Conservation (phyloP, 2,329 filamentous ascomycete genomes). For the Aaosphaeria arxii region DNA sequence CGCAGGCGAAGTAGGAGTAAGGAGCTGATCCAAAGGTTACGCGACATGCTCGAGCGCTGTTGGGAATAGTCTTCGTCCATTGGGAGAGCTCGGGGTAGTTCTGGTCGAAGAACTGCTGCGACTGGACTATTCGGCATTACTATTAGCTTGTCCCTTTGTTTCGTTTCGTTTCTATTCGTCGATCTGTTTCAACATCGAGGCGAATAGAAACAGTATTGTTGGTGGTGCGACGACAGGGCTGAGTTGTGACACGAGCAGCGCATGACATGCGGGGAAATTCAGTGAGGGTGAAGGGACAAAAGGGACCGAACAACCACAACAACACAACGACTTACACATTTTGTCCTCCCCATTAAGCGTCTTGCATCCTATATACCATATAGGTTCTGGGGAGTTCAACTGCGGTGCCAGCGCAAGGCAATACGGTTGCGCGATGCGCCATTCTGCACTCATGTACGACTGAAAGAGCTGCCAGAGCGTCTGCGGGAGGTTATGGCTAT, state of each 20-base stretch:
- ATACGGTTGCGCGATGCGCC: constrained; percentile 31
- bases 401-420: constrained; percentile 32
- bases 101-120: constrained; percentile 26
- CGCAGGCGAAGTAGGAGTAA: constrained; percentile 30
- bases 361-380: constrained; percentile 34
- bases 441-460: constrained; percentile 27
- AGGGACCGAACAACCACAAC: too few relatives aligned
- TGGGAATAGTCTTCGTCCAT: constrained; percentile 27
- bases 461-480: constrained; percentile 33
- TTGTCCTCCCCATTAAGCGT: constrained; percentile 32
- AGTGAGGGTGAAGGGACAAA: neutral
- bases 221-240: neutral
- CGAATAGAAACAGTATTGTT: neutral
- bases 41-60: constrained; percentile 24
- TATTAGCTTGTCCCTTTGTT: constrained; percentile 12
- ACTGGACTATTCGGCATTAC: constrained; percentile 20
- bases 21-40: constrained; percentile 29
- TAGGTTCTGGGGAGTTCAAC: constrained; percentile 21
- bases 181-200: neutral
- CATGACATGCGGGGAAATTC: too few relatives aligned
- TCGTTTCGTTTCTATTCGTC: constrained; percentile 3
- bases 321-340: constrained; percentile 24
- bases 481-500: constrained; percentile 30
- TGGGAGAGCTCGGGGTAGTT: constrained; percentile 28
- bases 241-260: neutral